phyloP scores from a whole-genome alignment of 257 asterid species.

The Echium plantagineum region DNA sequence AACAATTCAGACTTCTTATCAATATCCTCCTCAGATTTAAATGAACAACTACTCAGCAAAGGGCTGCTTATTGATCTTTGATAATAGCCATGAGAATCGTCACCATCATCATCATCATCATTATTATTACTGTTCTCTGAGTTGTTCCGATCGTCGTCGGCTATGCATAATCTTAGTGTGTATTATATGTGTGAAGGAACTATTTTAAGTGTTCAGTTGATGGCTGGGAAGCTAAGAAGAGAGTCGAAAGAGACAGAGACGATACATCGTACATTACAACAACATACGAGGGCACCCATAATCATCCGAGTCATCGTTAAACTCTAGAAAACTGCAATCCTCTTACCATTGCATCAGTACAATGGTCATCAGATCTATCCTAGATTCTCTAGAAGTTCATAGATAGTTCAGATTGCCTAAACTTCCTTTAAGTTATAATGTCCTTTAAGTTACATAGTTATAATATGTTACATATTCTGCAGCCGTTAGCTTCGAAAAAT shows the following conservation, averaged over 20 bases:
- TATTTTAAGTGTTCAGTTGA: constrained; percentile 70
- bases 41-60: neutral
- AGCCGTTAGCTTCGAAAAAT: too few species aligned
- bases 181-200: constrained; percentile 43
- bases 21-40: constrained; percentile 58
- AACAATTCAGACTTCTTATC: constrained; percentile 80
- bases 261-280: constrained; percentile 65
- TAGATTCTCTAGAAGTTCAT: too few species aligned
- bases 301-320: constrained; percentile 49
- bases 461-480: too few species aligned
- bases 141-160: constrained; percentile 3
- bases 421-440: too few species aligned
- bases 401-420: too few species aligned
- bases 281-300: constrained; percentile 82
- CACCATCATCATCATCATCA: too few species aligned
- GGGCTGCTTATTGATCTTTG: constrained; percentile 62
- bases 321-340: constrained; percentile 14
- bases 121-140: neutral
- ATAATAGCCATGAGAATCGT: constrained; percentile 17
- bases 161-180: constrained; percentile 25
- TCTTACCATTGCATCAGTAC: too few species aligned
- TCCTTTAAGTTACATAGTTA: too few species aligned
- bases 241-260: constrained; percentile 80
- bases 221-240: constrained; percentile 86
- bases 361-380: too few species aligned